These are phyloP conservation scores for Phytophthora kernoviae DNA, from an alignment of 352 stramenopile species.

Conservation along the genomic window DNA sequence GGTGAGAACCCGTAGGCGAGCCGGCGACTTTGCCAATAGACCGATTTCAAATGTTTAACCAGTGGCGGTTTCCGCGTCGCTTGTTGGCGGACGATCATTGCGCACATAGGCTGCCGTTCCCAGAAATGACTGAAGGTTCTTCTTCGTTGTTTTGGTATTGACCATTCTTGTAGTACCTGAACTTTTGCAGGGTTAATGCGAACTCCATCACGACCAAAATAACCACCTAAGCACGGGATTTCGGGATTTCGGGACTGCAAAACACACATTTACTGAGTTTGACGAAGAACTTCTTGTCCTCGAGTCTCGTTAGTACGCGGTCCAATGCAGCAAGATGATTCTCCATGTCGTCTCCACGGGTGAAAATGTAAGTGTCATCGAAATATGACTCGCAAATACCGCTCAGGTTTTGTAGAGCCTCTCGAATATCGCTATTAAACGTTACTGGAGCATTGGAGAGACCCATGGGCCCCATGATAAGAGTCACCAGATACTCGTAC, in stretches of 20 bases:
- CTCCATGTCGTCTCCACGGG: not conserved
- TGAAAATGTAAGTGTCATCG: conserved; percentile 12
- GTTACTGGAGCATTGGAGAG: conserved; percentile 2
- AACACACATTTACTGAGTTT: conserved; percentile 22
- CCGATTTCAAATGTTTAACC: not conserved
- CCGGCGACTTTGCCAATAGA: not conserved
- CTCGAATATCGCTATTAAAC: conserved; percentile 4
- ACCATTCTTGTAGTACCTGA: conserved; percentile 12
- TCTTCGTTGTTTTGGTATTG: conserved; percentile 6
- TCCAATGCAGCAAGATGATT: not conserved
- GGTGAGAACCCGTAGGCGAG: not conserved
- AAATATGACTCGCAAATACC: conserved; percentile 6
- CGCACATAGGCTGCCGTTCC: conserved; percentile 6
- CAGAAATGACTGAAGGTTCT: conserved; percentile 19
- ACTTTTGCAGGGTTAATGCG: conserved; percentile 2
- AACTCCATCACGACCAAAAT: conserved; percentile 4
- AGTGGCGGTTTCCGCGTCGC: not conserved
- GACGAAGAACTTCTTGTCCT: conserved; percentile 3
- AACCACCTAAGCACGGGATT: conserved; percentile 1
- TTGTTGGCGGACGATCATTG: not conserved
- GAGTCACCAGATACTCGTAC: conserved; percentile 15
- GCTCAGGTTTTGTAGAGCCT: not conserved
- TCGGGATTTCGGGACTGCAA: not conserved
- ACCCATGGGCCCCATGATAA: conserved; percentile 4
- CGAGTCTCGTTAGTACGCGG: not conserved